Percentiles rank a stretch among this genome's conserved stretches.
Conservation (phyloP, 306 rosid species). For the Cercis canadensis region DNA sequence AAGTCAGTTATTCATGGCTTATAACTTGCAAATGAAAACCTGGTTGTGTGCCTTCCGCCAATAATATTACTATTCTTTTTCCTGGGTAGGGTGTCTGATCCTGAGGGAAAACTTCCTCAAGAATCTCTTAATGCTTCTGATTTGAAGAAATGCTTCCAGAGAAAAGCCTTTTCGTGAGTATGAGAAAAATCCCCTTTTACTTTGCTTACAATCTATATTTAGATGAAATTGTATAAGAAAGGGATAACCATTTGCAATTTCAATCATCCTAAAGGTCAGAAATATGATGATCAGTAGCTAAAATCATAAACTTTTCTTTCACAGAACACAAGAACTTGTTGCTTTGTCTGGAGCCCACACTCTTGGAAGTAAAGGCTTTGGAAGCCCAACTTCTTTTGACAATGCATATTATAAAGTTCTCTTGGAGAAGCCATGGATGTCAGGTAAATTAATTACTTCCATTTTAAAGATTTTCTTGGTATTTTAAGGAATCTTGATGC, state of each 20-base stretch:
- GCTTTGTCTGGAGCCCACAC: constrained; percentile 98
- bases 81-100: constrained; percentile 73
- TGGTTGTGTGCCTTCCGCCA: constrained; percentile 13
- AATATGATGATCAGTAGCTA: constrained; percentile 2
- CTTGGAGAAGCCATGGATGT: constrained; percentile 73
- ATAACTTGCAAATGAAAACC: constrained; percentile 6
- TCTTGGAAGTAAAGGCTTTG: constrained; percentile 91
- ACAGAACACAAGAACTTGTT: constrained; percentile 87
- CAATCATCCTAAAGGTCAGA: not conserved
- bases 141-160: constrained; percentile 74
- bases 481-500: constrained; percentile 17
- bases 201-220: constrained; percentile 28
- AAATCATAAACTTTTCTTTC: constrained; percentile 30
- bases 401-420: constrained; percentile 90
- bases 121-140: constrained; percentile 80
- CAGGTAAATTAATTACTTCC: constrained; percentile 56
- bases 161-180: constrained; percentile 91
- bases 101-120: constrained; percentile 89
- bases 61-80: constrained; percentile 33
- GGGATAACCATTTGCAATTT: not conserved
- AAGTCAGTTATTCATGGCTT: constrained; percentile 4
- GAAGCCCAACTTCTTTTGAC: constrained; percentile 81
- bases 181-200: constrained; percentile 36
- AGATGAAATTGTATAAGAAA: not conserved
- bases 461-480: constrained; percentile 10